These are phyloP conservation scores for Phytophthora sp. DNA, from an alignment of 352 stramenopile genomes.

Conservation along the genomic window DNA sequence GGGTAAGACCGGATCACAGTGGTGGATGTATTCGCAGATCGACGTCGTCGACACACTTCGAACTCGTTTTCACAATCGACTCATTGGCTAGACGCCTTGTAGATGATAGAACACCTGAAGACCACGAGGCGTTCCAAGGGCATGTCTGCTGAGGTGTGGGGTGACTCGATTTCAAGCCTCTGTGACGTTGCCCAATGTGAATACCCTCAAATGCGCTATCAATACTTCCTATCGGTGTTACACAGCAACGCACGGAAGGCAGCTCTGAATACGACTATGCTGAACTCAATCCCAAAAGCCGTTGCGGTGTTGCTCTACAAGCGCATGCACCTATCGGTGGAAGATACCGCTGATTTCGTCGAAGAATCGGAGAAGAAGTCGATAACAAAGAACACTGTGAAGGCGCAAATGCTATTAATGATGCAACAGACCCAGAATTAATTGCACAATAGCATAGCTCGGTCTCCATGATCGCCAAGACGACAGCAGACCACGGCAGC, in stretches of 20 bases:
- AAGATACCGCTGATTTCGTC: too few species aligned
- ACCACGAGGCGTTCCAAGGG: background rate
- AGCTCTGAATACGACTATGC: background rate
- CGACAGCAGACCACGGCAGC: too few species aligned
- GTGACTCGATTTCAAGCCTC: background rate
- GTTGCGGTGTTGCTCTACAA: background rate
- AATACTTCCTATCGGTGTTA: background rate
- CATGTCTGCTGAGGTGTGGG: background rate
- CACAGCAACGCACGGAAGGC: background rate
- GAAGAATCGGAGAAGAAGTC: background rate
- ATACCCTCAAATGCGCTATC: background rate
- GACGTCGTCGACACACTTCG: background rate
- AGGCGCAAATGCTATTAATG: background rate
- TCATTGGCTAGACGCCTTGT: conserved; percentile 1
- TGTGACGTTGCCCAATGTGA: background rate
- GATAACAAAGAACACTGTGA: background rate
- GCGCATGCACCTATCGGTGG: background rate
- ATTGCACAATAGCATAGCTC: background rate
- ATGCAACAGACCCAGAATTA: background rate
- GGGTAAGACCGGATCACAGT: background rate
- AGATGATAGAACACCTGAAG: conserved; percentile 6
- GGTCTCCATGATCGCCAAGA: background rate
- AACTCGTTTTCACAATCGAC: background rate
- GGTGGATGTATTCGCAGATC: background rate
- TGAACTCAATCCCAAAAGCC: background rate